Conservation (phyloP, 163 green algal genomes). For the Picocystis sp. region DNA sequence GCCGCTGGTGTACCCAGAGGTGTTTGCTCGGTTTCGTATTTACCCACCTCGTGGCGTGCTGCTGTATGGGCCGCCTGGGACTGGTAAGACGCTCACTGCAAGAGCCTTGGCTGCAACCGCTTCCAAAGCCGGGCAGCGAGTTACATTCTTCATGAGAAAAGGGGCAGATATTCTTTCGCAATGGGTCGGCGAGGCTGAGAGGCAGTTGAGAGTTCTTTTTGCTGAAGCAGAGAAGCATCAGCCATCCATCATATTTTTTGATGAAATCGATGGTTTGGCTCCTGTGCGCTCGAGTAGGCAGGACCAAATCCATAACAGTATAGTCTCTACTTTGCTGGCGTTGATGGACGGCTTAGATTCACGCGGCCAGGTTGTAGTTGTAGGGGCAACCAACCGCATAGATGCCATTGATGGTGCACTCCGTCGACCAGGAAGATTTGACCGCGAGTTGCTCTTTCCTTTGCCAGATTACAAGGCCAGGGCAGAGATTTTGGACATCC, state of each 20-base stretch:
- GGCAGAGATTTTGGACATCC: conserved; percentile 69
- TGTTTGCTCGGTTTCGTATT: conserved; percentile 73
- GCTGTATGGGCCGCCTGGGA: conserved; percentile 78
- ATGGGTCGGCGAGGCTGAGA: conserved; percentile 84
- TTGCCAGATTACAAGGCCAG: conserved; percentile 54
- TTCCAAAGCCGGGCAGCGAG: conserved; percentile 27
- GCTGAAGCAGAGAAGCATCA: conserved; percentile 52
- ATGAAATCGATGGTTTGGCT: conserved; percentile 90
- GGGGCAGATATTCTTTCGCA: conserved; percentile 77
- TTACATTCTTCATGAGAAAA: conserved; percentile 88
- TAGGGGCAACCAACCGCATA: conserved; percentile 79
- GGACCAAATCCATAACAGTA: conserved; percentile 94
- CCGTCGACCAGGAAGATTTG: conserved; percentile 71
- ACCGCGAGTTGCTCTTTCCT: conserved; percentile 77
- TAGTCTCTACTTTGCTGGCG: conserved; percentile 83
- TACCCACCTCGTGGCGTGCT: conserved; percentile 73
- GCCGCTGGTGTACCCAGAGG: conserved; percentile 79
- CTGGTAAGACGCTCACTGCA: conserved; percentile 82
- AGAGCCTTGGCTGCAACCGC: conserved; percentile 51
- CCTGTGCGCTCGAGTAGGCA: conserved; percentile 61
- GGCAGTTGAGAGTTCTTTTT: conserved; percentile 74
- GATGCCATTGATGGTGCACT: conserved; percentile 75
- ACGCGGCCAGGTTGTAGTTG: conserved; percentile 69
- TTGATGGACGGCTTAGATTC: conserved; percentile 87
- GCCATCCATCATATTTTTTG: conserved; percentile 94